These are phyloP conservation scores for Annulohypoxylon stygium DNA, from an alignment of 495 filamentous ascomycete genomes.

Conservation along the genomic window DNA sequence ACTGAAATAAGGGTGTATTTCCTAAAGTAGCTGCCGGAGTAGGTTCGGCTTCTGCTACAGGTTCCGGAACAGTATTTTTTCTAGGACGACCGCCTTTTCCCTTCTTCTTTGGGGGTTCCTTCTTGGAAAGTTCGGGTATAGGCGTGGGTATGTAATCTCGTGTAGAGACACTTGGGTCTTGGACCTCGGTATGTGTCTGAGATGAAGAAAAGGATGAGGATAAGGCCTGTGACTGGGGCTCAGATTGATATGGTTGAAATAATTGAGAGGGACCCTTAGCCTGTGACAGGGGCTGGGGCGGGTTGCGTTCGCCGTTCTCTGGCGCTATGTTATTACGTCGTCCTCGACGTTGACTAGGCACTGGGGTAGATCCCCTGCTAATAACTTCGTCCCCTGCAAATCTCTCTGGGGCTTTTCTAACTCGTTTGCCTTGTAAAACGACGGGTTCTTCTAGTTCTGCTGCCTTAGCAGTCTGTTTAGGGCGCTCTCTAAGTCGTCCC, in stretches of 20 bases:
- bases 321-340: constrained; percentile 46
- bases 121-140: constrained; percentile 10
- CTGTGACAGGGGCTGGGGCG: not conserved
- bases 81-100: constrained; percentile 51
- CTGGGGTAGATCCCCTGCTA: constrained; percentile 59
- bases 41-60: constrained; percentile 23
- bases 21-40: constrained; percentile 7
- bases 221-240: constrained; percentile 8
- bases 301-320: constrained; percentile 43
- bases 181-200: constrained; percentile 7
- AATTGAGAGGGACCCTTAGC: not conserved
- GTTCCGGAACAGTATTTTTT: constrained; percentile 38
- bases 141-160: not conserved
- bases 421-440: constrained; percentile 58
- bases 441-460: constrained; percentile 60
- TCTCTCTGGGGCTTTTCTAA: constrained; percentile 57
- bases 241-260: not conserved
- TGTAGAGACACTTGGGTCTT: constrained; percentile 5
- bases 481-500: constrained; percentile 59
- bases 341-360: constrained; percentile 51
- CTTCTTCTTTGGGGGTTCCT: constrained; percentile 44
- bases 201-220: not conserved
- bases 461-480: constrained; percentile 61
- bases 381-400: constrained; percentile 58
- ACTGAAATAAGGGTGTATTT: not conserved